Evolutionary conservation across 2,329 filamentous ascomycete genomes (phyloP), one percentile per base, ranked within the genome.

Genomic region (Endoconidiophora polonica): DNA sequence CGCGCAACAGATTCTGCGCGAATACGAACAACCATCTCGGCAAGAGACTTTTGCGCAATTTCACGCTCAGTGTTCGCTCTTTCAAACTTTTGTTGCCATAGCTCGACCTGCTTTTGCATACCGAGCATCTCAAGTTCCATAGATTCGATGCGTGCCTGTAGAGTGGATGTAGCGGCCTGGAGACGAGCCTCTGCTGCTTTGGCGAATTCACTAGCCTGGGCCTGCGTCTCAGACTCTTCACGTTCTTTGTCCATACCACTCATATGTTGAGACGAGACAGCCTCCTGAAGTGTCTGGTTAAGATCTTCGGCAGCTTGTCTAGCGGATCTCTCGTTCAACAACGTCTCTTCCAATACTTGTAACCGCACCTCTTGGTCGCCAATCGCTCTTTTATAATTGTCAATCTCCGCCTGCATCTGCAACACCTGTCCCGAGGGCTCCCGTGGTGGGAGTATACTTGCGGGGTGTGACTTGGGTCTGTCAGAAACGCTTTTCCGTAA

Each of bases 1-100:
- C 47, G 46, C 4, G 46, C 42, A 22, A 42, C 23, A 14, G 46
- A 52, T 33, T 53, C 51, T 23, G 45, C 47, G 48, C 87, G 77
- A 50, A 95, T 82, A 56, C 82, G 81, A 57, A 85, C 72, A 10
- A 95, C 80, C 86, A 96, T 91, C 60, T 94, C 85, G 1, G 83
- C 81, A 42, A 98, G 66, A 1, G 81, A 82, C 62, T 83, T 81
- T 49, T 82, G 79, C 49, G 80, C 77, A 40, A 76, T 71, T 49
- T 81, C 77, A 43, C 81, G 76, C 58, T 94, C 87, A 6, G 74
- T 68, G 61, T 96, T 90, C 3, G 87, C 88, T 52, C 69, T 73
- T 62, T 94, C 83, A 6, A 87, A 87, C 26, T 86, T 79, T 50
- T 76, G 69, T 58, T 81, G 81, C 67, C 85, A 94, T 5, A 72